Evolutionary conservation across 1,284 basidiomycete genomes (phyloP), one percentile per base, ranked within the genome.

Genomic region (Amylostereum areolatum): DNA sequence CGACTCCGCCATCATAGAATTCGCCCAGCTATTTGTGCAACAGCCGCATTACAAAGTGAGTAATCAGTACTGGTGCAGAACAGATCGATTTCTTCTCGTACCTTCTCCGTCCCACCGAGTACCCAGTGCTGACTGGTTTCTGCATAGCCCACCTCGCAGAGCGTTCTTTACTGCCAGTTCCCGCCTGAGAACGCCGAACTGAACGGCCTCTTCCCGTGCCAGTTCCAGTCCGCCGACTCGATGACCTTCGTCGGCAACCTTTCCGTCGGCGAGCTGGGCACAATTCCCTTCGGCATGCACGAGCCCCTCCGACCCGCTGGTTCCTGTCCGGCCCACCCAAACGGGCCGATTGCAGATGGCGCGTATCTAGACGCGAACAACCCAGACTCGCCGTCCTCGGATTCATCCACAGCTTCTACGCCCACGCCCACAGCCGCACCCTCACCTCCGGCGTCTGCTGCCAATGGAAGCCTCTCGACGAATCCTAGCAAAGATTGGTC

Each of bases 11-110:
- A 65, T 65, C 62, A 65, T 66, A 57, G 57, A 58, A n/a, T 64
- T 78, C 34, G 62, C 75, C 1, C 77, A 78, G 57, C 63, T 80
- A 41, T 80, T 76, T 52, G 70, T 66, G 5, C 77, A 78, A 53
- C 77, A 78, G 55, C 74, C 77, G 12, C 56, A 63, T 27, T 63
- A 65, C 46, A 55, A 61, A 25, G 60, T 62, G 49, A 45, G 58
- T n/a, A n/a, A n/a, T n/a, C n/a, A n/a, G n/a, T n/a, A n/a, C n/a
- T n/a, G n/a, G n/a, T n/a, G n/a, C n/a, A n/a, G n/a, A n/a, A n/a
- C n/a, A n/a, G n/a, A n/a, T n/a, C n/a, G n/a, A n/a, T n/a, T n/a
- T n/a, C n/a, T n/a, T n/a, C n/a, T 53, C 33, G 25, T 36, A 30
- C 47, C 46, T 2, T 31, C 11, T 18, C 29, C 8, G n/a, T 4